Percentiles rank a stretch among this genome's conserved stretches.
Conservation (phyloP, 2,329 filamentous ascomycete genomes). For the Calonectria pauciramosa region DNA sequence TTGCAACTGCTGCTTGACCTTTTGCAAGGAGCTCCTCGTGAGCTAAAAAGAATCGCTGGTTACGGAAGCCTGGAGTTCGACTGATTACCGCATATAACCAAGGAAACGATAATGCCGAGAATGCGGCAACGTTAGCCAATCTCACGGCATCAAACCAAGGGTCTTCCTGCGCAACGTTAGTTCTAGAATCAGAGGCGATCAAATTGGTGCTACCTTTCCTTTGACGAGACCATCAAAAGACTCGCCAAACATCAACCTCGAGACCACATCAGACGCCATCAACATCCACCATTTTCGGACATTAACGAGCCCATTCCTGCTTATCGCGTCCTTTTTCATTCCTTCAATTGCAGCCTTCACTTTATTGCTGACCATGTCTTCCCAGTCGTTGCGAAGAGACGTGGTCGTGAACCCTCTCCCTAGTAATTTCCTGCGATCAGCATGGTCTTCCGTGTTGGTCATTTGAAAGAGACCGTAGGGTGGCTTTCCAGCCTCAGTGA, state of each 20-base stretch:
- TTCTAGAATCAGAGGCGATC: background rate
- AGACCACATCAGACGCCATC: background rate
- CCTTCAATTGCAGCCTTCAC: background rate
- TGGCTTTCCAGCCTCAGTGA: background rate
- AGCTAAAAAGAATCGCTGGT: background rate
- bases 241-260: background rate
- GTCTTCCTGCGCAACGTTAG: background rate
- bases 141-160: background rate
- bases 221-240: background rate
- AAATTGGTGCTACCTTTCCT: background rate
- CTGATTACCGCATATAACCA: background rate
- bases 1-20: background rate
- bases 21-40: background rate
- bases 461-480: background rate
- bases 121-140: background rate
- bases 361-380: background rate
- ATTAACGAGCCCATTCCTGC: background rate
- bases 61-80: background rate
- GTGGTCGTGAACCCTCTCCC: background rate
- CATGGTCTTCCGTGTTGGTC: background rate
- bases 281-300: constrained; percentile 1
- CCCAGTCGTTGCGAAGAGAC: background rate
- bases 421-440: background rate
- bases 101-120: background rate
- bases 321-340: background rate